Evolutionary conservation across 768 basidiomycete species (phyloP), one percentile per base, ranked within the genome.

Genomic region (Rhizopogon rudus): DNA sequence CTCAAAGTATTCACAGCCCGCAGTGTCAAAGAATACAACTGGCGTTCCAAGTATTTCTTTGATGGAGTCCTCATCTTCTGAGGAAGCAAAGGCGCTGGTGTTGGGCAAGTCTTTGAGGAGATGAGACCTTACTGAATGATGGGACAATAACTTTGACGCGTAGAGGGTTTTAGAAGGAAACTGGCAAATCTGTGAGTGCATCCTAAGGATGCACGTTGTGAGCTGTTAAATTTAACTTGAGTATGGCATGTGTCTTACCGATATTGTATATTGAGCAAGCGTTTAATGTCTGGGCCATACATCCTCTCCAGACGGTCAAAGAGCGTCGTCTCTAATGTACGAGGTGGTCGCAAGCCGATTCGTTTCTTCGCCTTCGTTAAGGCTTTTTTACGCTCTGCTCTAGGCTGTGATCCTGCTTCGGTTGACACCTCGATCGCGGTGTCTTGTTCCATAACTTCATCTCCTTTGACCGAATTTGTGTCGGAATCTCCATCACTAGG

Each of bases 1-100:
- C 66, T 98, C 97, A 63, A 86, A 97, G 64, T 91, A 96, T 67
- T 97, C 93, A 61, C 91, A 94, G 0, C 94, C 93, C 3, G 91
- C 83, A 0, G 94, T 99, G 66, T 99, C 97, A 61, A 91, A 92
- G 68, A 98, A 99, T 2, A 95, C 83, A 2, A 98, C 81, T 0
- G 93, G 91, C 0, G 80, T 88, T 3, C 76, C 80, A 6, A 98
- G 73, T 3, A 82, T 69, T 53, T 96, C 96, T 57, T 81, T 83
- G 44, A 79, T 74, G 39, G 89, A 85, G 14, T 88, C 91, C 40
- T 87, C 86, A 1, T 75, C 75, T 25, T 69, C 73, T 25, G 56
- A 57, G n/a, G 61, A 52, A 16, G 46, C 46, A 41, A 66, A 68
- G 3, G 77, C 71, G 9, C 69, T 67, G 14, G 78, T 72, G 35